These are phyloP conservation scores for Avena insularis DNA, from an alignment of 176 grass and related monocot species.

Conservation along the genomic window DNA sequence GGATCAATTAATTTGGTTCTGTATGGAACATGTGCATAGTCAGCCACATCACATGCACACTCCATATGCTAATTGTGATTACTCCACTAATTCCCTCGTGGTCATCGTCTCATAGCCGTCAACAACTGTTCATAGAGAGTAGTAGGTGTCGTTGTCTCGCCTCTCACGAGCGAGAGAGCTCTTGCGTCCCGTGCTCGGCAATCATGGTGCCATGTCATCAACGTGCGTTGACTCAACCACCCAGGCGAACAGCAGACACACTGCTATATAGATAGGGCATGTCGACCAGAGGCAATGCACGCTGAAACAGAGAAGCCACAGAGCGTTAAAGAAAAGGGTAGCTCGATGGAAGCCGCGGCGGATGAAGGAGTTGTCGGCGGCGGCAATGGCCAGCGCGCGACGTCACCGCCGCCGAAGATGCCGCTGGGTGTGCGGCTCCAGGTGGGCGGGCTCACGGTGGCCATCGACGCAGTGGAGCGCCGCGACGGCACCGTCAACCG, in stretches of 20 bases:
- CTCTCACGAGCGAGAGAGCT: background rate
- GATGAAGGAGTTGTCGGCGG: background rate
- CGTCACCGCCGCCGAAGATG: slow-evolving; percentile 9
- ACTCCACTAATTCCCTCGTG: too few relatives aligned
- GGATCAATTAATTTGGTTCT: too few relatives aligned
- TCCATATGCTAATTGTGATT: too few relatives aligned
- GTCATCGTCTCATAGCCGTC: too few relatives aligned
- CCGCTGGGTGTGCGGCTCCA: slow-evolving; percentile 45
- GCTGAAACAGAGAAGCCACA: background rate
- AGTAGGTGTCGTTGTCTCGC: background rate
- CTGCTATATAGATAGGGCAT: too few relatives aligned
- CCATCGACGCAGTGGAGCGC: slow-evolving; percentile 48
- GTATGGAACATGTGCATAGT: too few relatives aligned
- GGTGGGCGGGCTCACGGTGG: slow-evolving; percentile 29
- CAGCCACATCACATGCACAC: too few relatives aligned
- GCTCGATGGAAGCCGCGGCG: background rate
- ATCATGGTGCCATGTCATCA: background rate
- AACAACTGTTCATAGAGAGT: background rate
- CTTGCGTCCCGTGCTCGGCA: background rate
- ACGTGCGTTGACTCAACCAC: too few relatives aligned
- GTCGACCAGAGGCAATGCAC: background rate
- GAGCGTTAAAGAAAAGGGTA: background rate
- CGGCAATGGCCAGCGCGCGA: background rate
- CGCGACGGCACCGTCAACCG: slow-evolving; percentile 70
- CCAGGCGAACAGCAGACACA: too few relatives aligned